Conservation (phyloP, 768 basidiomycete species). For the Crassisporium funariophilum region DNA sequence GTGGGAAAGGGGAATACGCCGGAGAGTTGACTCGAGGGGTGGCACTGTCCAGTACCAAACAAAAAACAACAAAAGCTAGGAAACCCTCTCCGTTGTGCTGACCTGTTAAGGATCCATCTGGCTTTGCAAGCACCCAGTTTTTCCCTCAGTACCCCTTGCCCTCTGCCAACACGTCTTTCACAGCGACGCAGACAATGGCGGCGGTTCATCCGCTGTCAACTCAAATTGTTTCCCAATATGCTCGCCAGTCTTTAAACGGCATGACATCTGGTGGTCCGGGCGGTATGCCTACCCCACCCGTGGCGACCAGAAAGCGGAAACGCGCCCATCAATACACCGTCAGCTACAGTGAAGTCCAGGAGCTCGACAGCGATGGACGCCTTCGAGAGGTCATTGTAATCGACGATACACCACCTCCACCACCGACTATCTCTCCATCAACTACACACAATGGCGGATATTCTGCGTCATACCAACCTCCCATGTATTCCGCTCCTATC, state of each 20-base stretch:
- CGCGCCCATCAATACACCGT: constrained; percentile 79
- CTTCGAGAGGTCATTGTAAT: constrained; percentile 89
- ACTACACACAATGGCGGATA: constrained; percentile 69
- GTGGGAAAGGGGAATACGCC: too few species aligned
- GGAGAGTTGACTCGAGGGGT: too few species aligned
- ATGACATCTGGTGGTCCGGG: constrained; percentile 50
- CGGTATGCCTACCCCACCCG: constrained; percentile 70
- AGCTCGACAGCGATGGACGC: constrained; percentile 76
- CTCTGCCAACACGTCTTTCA: constrained; percentile 55
- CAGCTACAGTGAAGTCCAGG: constrained; percentile 87
- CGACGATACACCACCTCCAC: constrained; percentile 87
- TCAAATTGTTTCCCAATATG: constrained; percentile 65
- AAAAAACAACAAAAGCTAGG: constrained; percentile 39
- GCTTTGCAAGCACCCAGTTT: constrained; percentile 40
- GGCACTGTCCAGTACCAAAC: constrained; percentile 25
- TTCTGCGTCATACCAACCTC: constrained; percentile 82
- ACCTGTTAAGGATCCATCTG: constrained; percentile 44
- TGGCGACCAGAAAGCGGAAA: constrained; percentile 80
- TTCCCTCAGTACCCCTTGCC: constrained; percentile 30
- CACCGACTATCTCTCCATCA: constrained; percentile 77
- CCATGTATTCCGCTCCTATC: constrained; percentile 72
- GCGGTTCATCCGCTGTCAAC: constrained; percentile 68
- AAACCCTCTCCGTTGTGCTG: constrained; percentile 34
- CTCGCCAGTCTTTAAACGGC: constrained; percentile 58
- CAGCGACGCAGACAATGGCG: constrained; percentile 61